Evolutionary conservation across 257 asterid genomes (phyloP), one percentile per base, ranked within the genome.

Genomic region (Nicotiana sylvestris): DNA sequence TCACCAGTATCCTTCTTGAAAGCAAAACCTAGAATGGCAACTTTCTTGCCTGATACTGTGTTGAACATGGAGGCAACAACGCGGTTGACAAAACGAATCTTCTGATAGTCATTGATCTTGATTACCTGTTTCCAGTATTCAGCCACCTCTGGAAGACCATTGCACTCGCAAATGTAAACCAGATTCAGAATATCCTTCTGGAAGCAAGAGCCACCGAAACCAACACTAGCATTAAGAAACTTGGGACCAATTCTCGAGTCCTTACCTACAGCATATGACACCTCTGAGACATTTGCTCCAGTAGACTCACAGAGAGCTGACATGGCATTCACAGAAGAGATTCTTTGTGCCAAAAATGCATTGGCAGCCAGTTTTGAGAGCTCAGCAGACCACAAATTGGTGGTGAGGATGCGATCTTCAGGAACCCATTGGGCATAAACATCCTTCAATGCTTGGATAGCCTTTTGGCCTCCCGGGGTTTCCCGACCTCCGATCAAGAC

Each of bases 241-340:
- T 80, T 80, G 21, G 76, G 64, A 65, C 53, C 65, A 64, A 80
- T 80, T 65, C 77, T 80, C 0, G 83, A 15, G 83, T 65, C 83
- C 83, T 80, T 80, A 15, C 74, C 84, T 15, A 82, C 64, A 70
- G 21, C 74, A 37, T 70, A 82, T 21, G 81, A 51, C 32, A 82
- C 84, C 81, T 72, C 49, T 7, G 81, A 33, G 57, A 72, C 81
- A 39, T 82, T 66, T 35, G 84, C 84, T 32, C 84, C 81, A 18
- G 55, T 70, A 57, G 84, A 81, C 62, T 82, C 84, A 0, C 64
- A 70, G 68, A 82, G 84, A 70, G 84, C 76, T 70, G 81, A 82
- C 83, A 80, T 80, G 39, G 77, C 65, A 29, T 80, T 80, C 29
- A 80, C 83, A 2, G 77, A 80, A 11, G 83, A 80, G 57, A 82